These are phyloP conservation scores for Rhodomyrtus psidioides DNA, from an alignment of 441 rosid species.

Conservation along the genomic window DNA sequence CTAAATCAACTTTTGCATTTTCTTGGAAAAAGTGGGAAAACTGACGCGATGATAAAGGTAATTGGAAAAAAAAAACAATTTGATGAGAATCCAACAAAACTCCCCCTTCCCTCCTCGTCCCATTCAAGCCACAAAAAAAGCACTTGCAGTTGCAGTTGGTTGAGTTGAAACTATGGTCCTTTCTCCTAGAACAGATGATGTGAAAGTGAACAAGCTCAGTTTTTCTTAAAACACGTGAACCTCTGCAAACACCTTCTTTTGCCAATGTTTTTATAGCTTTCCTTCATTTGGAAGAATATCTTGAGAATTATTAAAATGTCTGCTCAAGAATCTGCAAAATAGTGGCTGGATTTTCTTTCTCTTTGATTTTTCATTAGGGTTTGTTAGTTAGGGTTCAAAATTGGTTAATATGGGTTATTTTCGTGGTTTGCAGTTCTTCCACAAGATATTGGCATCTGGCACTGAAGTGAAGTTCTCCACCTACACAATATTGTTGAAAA, in stretches of 20 bases:
- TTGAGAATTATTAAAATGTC: not conserved
- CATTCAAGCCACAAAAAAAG: no score
- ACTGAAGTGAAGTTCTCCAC: constrained; percentile 47
- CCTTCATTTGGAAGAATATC: not conserved
- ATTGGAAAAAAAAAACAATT: not conserved
- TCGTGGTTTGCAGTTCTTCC: constrained; percentile 45
- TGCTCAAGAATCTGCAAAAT: not conserved
- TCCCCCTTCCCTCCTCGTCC: no score
- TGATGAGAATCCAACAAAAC: no score
- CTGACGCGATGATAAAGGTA: constrained; percentile 82
- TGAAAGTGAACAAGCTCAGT: not conserved
- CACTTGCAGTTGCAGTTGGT: no score
- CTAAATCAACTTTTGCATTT: constrained; percentile 71
- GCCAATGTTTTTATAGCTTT: not conserved
- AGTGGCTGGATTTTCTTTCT: not conserved
- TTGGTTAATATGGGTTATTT: not conserved
- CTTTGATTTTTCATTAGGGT: not conserved
- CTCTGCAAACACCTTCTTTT: not conserved
- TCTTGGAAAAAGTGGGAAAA: constrained; percentile 78
- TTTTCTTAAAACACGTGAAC: not conserved
- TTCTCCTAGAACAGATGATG: not conserved
- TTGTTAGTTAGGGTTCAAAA: not conserved
- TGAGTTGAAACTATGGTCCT: not conserved
- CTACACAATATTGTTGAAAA: constrained; percentile 54
- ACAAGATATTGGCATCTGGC: constrained; percentile 56